phyloP scores from a whole-genome alignment of 2,329 filamentous ascomycete genomes.

The Blastomyces percursus region DNA sequence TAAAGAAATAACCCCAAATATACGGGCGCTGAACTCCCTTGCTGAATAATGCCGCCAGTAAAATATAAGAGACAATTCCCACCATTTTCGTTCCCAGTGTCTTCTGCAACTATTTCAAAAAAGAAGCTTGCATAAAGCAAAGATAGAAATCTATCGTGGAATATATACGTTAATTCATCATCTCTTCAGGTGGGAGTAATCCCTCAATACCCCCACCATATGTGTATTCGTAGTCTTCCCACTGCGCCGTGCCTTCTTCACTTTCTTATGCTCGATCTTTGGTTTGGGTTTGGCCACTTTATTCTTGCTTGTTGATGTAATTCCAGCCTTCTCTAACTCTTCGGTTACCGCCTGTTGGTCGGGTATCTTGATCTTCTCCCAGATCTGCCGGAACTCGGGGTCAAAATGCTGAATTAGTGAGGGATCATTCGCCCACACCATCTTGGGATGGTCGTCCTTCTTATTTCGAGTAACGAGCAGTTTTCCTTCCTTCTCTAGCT shows the following conservation, averaged over 20 bases:
- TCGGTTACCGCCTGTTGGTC: conserved; percentile 63
- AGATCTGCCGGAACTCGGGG: conserved; percentile 70
- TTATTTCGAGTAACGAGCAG: conserved; percentile 80
- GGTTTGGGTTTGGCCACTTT: conserved; percentile 50
- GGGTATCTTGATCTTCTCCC: conserved; percentile 70
- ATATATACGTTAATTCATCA: conserved; percentile 12
- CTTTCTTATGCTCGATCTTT: conserved; percentile 54
- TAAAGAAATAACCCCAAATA: neutral
- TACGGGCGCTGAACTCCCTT: neutral
- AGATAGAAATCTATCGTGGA: neutral
- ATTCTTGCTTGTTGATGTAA: conserved; percentile 76
- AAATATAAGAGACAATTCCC: neutral
- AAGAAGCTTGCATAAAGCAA: neutral
- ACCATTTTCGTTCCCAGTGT: neutral
- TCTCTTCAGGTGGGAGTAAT: conserved; percentile 47
- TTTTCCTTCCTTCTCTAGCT: conserved; percentile 65
- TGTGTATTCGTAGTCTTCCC: conserved; percentile 81
- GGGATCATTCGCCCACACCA: conserved; percentile 82
- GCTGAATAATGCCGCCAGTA: neutral
- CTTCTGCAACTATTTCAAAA: neutral
- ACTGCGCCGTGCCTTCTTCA: conserved; percentile 60
- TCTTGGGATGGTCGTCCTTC: conserved; percentile 77
- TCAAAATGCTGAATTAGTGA: conserved; percentile 66
- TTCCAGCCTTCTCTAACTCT: conserved; percentile 63
- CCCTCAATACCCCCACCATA: conserved; percentile 71